Evolutionary conservation across 805 yeast genomes (phyloP), one percentile per base, ranked within the genome.

Genomic region (Wickerhamiella australiensis): DNA sequence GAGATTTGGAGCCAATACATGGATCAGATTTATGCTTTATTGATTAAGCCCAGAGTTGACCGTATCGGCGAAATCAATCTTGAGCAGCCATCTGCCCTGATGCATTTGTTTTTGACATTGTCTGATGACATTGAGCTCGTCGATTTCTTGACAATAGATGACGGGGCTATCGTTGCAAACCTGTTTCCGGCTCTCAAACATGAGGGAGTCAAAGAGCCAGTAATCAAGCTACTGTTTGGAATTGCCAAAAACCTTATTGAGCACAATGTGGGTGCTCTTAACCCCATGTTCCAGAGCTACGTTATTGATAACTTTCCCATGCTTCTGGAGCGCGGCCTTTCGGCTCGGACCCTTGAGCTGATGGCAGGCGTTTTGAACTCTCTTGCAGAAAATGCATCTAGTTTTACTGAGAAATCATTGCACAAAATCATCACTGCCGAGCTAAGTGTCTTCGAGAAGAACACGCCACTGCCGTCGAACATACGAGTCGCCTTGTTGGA

Each of bases 71-170:
- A 67, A 37, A 95, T 83, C 58, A 92, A 90, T 61, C 68, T 82
- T 27, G 94, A 86, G 60, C 86, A 82, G 58, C 80, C 90, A 0
- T 86, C 96, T 0, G 74, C 94, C 0, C 61, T 90, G 41, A 67
- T 88, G 76, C 76, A 71, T 50, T 61, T 86, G 8, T 74, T 90
- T 58, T 64, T 77, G 5, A 66, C 74, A 7, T 75, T 94, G 79
- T 68, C 82, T 45, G 60, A 69, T 3, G 61, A 65, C 27, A 66
- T 68, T 4, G 66, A 68, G 20, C 69, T 80, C 35, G 66, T 72
- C 43, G 68, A 69, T 12, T 76, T 81, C 52, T 64, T 85, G 41
- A 72, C 71, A 50, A 64, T 71, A 49, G 82, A 83, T 54, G 73
- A 80, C 42, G 70, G 65, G 46, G 68, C 74, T 1, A 75, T 86